Evolutionary conservation across 2,329 filamentous ascomycete genomes (phyloP).

Genomic region (Trichoderma sp.): DNA sequence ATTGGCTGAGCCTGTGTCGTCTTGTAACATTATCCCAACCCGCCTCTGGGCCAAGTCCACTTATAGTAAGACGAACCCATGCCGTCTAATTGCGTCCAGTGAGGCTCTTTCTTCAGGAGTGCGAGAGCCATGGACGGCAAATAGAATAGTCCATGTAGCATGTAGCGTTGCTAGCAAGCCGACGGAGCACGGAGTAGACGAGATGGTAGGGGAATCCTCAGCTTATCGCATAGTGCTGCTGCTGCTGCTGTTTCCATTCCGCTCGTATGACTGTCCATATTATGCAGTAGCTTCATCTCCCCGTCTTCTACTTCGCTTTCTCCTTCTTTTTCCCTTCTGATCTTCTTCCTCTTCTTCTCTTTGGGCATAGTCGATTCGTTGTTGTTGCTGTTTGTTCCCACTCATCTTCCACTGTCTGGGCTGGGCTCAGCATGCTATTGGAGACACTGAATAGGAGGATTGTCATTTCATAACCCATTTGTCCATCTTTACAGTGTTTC

Average conservation of each 20-base stretch:
- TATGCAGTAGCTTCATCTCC: background rate
- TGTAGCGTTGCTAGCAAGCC: background rate
- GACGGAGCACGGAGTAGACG: background rate
- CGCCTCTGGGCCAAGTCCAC: background rate
- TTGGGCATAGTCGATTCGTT: background rate
- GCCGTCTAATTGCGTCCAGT: background rate
- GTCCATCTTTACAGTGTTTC: background rate
- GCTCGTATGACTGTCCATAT: background rate
- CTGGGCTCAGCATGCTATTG: background rate
- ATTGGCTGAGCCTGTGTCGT: background rate
- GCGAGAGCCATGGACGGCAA: background rate
- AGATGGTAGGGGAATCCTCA: background rate
- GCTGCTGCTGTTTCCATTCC: background rate
- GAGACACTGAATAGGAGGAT: background rate
- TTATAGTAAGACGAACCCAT: slow-evolving; percentile 1
- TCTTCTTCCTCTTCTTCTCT: background rate
- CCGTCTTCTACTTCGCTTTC: background rate
- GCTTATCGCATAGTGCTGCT: background rate
- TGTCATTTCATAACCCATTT: background rate
- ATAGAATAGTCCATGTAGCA: background rate
- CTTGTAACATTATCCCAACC: background rate
- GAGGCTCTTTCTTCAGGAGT: background rate
- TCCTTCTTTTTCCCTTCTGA: background rate
- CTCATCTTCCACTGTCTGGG: background rate
- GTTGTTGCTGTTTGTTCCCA: background rate